Percentiles rank a stretch among this genome's conserved stretches.
Evolutionary conservation across 176 grass and related monocot species (phyloP).

Genomic region (Leersia perrieri): DNA sequence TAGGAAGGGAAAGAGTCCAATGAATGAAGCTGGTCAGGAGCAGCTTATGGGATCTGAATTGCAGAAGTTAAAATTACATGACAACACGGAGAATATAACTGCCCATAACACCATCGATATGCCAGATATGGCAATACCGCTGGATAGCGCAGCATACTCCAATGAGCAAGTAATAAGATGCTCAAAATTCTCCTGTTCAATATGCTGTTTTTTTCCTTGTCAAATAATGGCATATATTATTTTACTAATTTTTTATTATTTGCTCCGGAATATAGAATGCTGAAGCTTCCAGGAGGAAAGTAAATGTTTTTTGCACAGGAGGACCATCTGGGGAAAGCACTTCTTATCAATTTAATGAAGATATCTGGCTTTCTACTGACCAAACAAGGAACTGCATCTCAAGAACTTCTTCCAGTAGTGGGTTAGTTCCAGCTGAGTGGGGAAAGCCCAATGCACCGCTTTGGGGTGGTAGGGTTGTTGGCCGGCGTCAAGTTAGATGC

Average conservation of each 20-base stretch:
- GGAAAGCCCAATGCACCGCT: constrained; percentile 59
- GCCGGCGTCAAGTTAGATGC: constrained; percentile 66
- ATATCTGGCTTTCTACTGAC: constrained; percentile 61
- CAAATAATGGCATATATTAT: not conserved
- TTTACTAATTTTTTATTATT: constrained; percentile 39
- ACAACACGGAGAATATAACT: constrained; percentile 46
- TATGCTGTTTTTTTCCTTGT: constrained; percentile 11
- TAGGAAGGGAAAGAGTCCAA: constrained; percentile 47
- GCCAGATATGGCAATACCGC: constrained; percentile 47
- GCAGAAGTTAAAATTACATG: constrained; percentile 59
- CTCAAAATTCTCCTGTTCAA: constrained; percentile 9
- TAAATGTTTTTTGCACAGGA: constrained; percentile 40
- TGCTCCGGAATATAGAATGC: constrained; percentile 46
- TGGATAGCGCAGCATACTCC: constrained; percentile 35
- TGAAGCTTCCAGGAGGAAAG: constrained; percentile 50
- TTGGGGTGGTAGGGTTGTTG: constrained; percentile 85
- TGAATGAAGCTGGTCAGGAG: constrained; percentile 42
- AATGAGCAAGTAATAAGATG: constrained; percentile 26
- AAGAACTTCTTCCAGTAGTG: constrained; percentile 43
- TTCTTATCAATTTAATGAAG: constrained; percentile 64
- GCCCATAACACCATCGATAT: constrained; percentile 47
- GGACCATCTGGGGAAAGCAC: constrained; percentile 69
- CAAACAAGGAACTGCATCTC: constrained; percentile 65
- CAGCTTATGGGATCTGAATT: constrained; percentile 60
- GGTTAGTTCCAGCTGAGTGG: constrained; percentile 51